phyloP scores from a whole-genome alignment of 1,284 basidiomycete species.

The Singerocomus rubriflavus region DNA sequence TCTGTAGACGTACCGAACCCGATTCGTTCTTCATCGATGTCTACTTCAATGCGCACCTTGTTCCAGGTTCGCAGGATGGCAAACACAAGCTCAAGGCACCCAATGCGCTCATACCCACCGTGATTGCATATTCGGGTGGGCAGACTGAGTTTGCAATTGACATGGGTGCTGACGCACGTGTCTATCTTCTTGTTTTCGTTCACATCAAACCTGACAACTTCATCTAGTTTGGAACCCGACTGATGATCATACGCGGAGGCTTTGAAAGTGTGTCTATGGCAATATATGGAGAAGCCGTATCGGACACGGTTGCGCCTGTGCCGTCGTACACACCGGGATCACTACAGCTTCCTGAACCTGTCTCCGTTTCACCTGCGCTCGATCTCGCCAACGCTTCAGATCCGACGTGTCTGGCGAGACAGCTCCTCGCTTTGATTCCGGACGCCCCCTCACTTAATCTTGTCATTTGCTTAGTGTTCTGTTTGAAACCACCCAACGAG shows the following conservation, averaged over 20 bases:
- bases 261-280: slow-evolving; percentile 61
- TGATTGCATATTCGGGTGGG: slow-evolving; percentile 68
- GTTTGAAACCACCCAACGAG: slow-evolving; percentile 67
- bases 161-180: slow-evolving; percentile 61
- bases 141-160: slow-evolving; percentile 64
- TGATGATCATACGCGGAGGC: slow-evolving; percentile 73
- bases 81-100: slow-evolving; percentile 56
- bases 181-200: slow-evolving; percentile 2
- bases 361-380: slow-evolving; percentile 36
- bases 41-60: slow-evolving; percentile 63
- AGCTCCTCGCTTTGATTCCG: slow-evolving; percentile 58
- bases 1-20: slow-evolving; percentile 61
- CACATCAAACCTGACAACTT: slow-evolving; percentile 8
- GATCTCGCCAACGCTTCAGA: slow-evolving; percentile 60
- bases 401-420: slow-evolving; percentile 57
- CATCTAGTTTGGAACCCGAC: slow-evolving; percentile 64
- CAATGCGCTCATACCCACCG: slow-evolving; percentile 71
- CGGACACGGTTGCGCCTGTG: slow-evolving; percentile 11
- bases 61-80: slow-evolving; percentile 41
- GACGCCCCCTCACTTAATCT: slow-evolving; percentile 58
- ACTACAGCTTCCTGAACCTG: slow-evolving; percentile 18
- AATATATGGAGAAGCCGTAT: slow-evolving; percentile 28
- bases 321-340: slow-evolving; percentile 17
- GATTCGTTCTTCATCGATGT: slow-evolving; percentile 68
- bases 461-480: slow-evolving; percentile 67